Conservation (phyloP, 768 basidiomycete genomes). For the Russula griseocarnosa region DNA sequence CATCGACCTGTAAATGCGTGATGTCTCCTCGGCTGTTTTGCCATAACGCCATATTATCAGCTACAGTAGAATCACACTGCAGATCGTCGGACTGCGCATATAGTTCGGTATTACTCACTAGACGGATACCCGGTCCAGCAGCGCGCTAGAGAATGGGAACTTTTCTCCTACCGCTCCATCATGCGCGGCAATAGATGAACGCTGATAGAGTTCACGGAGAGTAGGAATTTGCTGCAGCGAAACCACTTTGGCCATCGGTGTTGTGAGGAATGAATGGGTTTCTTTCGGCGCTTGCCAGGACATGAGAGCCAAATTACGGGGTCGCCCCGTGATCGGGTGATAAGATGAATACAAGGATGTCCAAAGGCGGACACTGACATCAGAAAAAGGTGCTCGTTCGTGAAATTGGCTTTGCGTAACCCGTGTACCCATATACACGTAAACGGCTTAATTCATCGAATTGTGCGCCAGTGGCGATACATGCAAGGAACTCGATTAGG, state of each 20-base stretch:
- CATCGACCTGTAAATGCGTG: slow-evolving; percentile 62
- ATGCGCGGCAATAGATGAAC: slow-evolving; percentile 37
- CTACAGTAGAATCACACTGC: neutral
- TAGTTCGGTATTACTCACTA: slow-evolving; percentile 45
- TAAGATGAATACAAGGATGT: slow-evolving; percentile 3
- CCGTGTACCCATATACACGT: neutral
- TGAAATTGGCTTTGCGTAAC: neutral
- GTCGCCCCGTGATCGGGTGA: too few relatives aligned
- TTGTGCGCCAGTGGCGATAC: neutral
- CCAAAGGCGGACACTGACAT: neutral
- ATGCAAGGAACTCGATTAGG: neutral
- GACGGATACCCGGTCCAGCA: slow-evolving; percentile 61
- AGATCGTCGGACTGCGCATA: neutral
- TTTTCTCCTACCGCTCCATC: slow-evolving; percentile 33
- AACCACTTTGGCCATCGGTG: slow-evolving; percentile 27
- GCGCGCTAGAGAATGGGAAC: slow-evolving; percentile 38
- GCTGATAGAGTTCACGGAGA: slow-evolving; percentile 50
- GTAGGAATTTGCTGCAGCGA: slow-evolving; percentile 51
- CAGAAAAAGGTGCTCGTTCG: neutral
- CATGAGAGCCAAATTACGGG: neutral
- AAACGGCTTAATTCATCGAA: neutral
- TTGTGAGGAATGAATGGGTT: neutral
- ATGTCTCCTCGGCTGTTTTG: slow-evolving; percentile 69
- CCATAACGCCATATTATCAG: neutral
- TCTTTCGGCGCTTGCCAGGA: neutral